Evolutionary conservation across 2,329 filamentous ascomycete species (phyloP).

Genomic region (Alternaria brassicae): DNA sequence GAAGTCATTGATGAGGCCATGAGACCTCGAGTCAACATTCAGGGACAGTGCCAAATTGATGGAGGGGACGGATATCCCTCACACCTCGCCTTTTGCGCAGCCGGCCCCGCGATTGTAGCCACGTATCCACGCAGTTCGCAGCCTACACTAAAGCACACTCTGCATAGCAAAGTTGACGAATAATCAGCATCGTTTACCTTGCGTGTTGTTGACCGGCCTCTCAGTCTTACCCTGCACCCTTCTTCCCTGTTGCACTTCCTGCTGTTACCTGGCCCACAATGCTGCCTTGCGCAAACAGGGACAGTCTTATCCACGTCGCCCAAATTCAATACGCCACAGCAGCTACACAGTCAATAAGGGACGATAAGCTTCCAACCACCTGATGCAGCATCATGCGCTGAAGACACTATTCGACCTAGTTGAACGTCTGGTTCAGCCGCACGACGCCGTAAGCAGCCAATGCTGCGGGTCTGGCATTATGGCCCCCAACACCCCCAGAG

Average conservation of each 20-base stretch:
- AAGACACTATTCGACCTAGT: background rate
- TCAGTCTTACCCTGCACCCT: background rate
- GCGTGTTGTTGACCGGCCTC: background rate
- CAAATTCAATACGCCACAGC: background rate
- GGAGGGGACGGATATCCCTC: background rate
- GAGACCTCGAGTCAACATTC: background rate
- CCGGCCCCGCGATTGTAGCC: background rate
- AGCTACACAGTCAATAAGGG: background rate
- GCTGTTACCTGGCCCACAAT: background rate
- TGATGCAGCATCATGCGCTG: background rate
- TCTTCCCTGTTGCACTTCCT: background rate
- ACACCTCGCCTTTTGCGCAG: background rate
- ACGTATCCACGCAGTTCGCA: background rate
- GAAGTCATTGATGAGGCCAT: background rate
- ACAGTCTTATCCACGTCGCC: background rate
- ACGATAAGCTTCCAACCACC: background rate
- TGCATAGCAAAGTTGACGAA: background rate
- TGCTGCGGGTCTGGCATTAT: background rate
- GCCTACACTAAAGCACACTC: background rate
- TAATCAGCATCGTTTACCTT: background rate
- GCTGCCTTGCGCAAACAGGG: constrained; percentile 4
- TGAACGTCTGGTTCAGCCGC: constrained; percentile 17
- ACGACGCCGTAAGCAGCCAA: constrained; percentile 16
- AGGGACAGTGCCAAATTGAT: background rate
- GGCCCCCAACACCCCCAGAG: constrained; percentile 17